phyloP scores from a whole-genome alignment of 345 rosid genomes.

The Dovyalis caffra region DNA sequence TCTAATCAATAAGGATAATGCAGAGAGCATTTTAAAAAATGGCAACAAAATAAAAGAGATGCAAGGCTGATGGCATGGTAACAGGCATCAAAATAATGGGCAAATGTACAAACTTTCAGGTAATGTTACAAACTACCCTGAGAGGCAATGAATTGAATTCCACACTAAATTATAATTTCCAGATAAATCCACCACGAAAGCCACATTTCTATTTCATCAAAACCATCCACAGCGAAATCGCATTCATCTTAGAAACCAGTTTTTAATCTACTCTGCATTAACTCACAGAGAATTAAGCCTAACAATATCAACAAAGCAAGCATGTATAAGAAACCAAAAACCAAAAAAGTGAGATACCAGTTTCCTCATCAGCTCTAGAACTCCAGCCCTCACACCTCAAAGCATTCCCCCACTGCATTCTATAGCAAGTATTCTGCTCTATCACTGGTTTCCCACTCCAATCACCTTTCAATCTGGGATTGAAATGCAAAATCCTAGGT shows the following conservation, averaged over 20 bases:
- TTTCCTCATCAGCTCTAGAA: constrained; percentile 78
- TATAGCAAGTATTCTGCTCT: constrained; percentile 88
- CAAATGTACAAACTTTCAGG: background rate
- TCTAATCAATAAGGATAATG: background rate
- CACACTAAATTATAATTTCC: background rate
- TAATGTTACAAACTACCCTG: background rate
- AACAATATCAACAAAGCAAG: background rate
- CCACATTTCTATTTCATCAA: background rate
- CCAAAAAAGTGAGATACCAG: constrained; percentile 40
- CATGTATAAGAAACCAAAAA: background rate
- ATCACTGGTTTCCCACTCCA: constrained; percentile 86
- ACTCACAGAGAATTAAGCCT: background rate
- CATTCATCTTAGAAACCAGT: background rate
- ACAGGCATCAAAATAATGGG: background rate
- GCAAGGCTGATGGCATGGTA: background rate
- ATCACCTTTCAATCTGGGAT: constrained; percentile 90
- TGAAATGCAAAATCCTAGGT: constrained; percentile 80
- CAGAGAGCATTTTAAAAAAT: background rate
- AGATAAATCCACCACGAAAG: background rate
- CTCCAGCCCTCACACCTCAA: constrained; percentile 85
- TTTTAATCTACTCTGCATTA: no score
- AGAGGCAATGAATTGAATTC: background rate
- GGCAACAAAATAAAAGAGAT: background rate
- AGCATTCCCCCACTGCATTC: constrained; percentile 92
- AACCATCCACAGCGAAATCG: background rate